These are phyloP conservation scores for Petunia axillaris DNA, from an alignment of 257 asterid species.

Conservation along the genomic window DNA sequence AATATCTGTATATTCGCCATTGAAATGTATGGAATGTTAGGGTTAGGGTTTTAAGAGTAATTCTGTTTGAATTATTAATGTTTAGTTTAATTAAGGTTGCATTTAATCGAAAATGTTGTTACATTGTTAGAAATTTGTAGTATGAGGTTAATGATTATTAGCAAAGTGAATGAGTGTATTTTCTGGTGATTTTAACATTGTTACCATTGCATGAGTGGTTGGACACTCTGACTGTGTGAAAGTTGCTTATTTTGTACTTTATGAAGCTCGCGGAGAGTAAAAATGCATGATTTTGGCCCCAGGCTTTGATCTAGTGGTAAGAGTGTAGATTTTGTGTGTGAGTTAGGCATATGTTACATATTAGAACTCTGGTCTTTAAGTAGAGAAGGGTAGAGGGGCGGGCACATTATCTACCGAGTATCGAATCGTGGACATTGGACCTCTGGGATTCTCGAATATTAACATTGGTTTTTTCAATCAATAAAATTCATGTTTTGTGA, in stretches of 20 bases:
- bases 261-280: neutral
- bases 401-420: neutral
- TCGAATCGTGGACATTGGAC: neutral
- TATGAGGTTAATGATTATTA: neutral
- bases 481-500: neutral
- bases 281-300: neutral
- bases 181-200: neutral
- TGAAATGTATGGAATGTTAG: constrained; percentile 12
- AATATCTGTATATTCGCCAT: neutral
- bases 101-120: constrained; percentile 15
- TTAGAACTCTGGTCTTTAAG: neutral
- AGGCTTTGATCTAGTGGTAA: no score
- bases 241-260: neutral
- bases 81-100: neutral
- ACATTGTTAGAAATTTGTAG: neutral
- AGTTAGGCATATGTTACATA: no score
- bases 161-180: constrained; percentile 16
- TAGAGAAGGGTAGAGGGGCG: neutral
- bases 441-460: neutral
- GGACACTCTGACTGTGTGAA: neutral
- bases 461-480: no score
- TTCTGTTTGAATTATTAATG: neutral
- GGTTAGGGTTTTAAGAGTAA: constrained; percentile 16
- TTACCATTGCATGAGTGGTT: constrained; percentile 20
- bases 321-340: no score